Evolutionary conservation across 768 basidiomycete genomes (phyloP).

Genomic region (Pisolithus orientalis): DNA sequence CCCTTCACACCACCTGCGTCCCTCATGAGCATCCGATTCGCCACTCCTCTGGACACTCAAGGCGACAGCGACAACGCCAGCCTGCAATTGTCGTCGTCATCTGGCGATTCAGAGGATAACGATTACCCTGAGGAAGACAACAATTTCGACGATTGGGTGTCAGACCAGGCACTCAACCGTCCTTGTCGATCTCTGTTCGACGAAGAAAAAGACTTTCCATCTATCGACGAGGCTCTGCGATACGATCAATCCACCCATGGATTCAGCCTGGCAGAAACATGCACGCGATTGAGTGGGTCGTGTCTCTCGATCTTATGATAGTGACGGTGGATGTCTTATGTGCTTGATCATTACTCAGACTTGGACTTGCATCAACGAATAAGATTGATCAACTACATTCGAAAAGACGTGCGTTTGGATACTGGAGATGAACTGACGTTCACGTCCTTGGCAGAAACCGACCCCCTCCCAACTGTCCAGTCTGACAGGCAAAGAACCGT

Average conservation of each 20-base stretch:
- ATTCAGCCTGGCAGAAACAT: conserved; percentile 54
- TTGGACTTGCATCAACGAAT: conserved; percentile 78
- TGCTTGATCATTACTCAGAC: conserved; percentile 30
- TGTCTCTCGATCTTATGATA: not conserved
- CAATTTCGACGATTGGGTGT: conserved; percentile 77
- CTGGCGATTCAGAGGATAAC: conserved; percentile 14
- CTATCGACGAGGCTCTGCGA: conserved; percentile 50
- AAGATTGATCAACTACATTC: conserved; percentile 81
- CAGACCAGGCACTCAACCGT: conserved; percentile 50
- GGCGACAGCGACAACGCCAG: conserved; percentile 9
- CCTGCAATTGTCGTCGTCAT: conserved; percentile 9
- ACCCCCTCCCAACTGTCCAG: conserved; percentile 37
- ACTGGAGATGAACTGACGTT: not conserved
- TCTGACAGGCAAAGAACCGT: conserved; percentile 51
- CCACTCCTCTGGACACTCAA: not conserved
- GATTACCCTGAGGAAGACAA: conserved; percentile 41
- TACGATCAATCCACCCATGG: conserved; percentile 57
- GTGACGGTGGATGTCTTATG: not conserved
- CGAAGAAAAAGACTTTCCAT: conserved; percentile 51
- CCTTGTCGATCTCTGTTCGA: conserved; percentile 75
- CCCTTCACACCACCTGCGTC: not conserved
- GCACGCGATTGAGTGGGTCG: conserved; percentile 49
- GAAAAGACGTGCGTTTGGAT: conserved; percentile 50
- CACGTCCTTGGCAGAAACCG: conserved; percentile 40
- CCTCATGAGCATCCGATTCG: conserved; percentile 28